phyloP scores from a whole-genome alignment of 768 basidiomycete genomes.

The Boletus huronensis region DNA sequence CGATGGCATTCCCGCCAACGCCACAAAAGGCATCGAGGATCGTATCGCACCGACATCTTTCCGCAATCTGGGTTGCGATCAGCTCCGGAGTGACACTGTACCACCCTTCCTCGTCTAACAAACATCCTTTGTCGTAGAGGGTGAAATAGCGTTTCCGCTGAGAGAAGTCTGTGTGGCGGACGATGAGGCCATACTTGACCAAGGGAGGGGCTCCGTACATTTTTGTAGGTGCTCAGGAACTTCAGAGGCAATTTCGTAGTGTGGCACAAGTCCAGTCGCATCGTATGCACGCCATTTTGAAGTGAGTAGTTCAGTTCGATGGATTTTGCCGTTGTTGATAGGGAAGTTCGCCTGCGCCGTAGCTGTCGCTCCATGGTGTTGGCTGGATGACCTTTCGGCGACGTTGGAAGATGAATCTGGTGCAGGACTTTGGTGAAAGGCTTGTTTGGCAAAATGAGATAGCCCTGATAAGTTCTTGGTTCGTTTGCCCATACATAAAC shows the following conservation, averaged over 20 bases:
- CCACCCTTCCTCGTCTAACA: conserved; percentile 97
- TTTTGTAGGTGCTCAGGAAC: conserved; percentile 80
- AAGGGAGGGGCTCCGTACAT: conserved; percentile 45
- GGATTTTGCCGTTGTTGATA: conserved; percentile 9
- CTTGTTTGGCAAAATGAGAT: conserved; percentile 40
- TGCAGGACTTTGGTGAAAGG: conserved; percentile 27
- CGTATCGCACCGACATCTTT: conserved; percentile 81
- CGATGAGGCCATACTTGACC: not conserved
- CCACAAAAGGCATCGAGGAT: conserved; percentile 96
- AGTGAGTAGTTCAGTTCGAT: conserved; percentile 25
- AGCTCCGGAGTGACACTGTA: conserved; percentile 93
- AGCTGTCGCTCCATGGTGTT: not conserved
- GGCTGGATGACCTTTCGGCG: not conserved
- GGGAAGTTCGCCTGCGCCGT: not conserved
- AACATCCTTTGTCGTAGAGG: conserved; percentile 72
- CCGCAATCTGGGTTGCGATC: conserved; percentile 91
- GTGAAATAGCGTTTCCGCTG: conserved; percentile 84
- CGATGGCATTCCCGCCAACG: conserved; percentile 96
- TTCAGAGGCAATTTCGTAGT: conserved; percentile 58
- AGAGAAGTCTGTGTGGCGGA: conserved; percentile 63
- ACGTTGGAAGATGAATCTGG: conserved; percentile 4
- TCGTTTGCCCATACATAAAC: conserved; percentile 37
- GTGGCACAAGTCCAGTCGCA: conserved; percentile 69
- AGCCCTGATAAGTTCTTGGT: conserved; percentile 41
- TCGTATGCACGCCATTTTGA: conserved; percentile 49